Evolutionary conservation across 139 green algal genomes (phyloP).

Genomic region (Chlorella sp.): DNA sequence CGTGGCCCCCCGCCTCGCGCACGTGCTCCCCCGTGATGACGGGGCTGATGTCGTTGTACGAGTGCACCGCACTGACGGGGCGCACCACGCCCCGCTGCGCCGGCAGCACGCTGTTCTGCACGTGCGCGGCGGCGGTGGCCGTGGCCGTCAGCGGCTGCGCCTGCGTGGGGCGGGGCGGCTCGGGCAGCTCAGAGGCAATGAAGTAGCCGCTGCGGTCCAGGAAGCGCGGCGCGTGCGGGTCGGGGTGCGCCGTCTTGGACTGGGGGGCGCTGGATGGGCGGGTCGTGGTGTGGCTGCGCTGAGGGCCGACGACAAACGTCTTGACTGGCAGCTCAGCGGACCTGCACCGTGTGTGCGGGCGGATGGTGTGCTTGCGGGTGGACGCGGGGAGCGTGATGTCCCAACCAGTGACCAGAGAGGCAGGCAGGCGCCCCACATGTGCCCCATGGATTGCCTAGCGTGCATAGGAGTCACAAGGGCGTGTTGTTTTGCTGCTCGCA

Average conservation of each 20-base stretch:
- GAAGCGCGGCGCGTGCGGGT: not conserved
- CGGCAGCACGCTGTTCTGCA: not conserved
- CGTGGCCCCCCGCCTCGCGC: not conserved
- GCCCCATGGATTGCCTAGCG: too few species aligned
- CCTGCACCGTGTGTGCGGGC: too few species aligned
- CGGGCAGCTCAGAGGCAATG: not conserved
- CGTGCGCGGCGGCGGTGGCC: not conserved
- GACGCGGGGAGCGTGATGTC: too few species aligned
- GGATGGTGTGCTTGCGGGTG: too few species aligned
- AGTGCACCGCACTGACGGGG: slow-evolving; percentile 9
- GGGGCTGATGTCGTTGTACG: slow-evolving; percentile 12
- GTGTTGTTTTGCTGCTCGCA: too few species aligned
- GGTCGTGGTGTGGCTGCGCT: not conserved
- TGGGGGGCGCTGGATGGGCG: too few species aligned
- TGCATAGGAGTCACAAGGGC: too few species aligned
- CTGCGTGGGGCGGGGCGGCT: not conserved
- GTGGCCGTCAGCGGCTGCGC: not conserved
- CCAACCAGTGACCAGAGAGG: too few species aligned
- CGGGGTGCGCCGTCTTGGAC: too few species aligned
- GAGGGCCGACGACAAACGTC: not conserved
- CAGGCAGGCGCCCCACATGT: too few species aligned
- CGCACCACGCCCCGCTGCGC: not conserved
- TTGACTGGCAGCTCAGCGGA: not conserved
- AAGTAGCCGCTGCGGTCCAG: not conserved
- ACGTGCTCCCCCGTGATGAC: slow-evolving; percentile 5